These are phyloP conservation scores for Pneumocystis wakefieldiae DNA, from an alignment of 1,139 yeast genomes.

Conservation along the genomic window DNA sequence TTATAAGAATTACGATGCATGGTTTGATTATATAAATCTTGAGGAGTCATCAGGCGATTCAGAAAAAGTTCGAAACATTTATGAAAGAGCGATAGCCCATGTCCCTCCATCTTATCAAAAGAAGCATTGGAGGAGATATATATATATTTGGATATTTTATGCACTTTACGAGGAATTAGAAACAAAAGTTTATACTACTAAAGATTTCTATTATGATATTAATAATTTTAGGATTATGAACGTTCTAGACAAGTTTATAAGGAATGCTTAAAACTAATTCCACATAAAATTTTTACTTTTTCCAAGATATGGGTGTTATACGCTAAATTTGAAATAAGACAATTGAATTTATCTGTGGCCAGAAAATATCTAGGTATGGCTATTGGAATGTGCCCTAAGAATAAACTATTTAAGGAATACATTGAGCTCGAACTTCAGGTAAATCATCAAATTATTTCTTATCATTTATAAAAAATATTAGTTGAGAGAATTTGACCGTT, in stretches of 20 bases:
- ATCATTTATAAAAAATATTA: constrained; percentile 12
- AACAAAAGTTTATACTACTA: constrained; percentile 15
- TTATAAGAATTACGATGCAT: constrained; percentile 45
- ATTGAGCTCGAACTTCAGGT: constrained; percentile 32
- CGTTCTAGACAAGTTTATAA: constrained; percentile 40
- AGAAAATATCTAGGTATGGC: constrained; percentile 60
- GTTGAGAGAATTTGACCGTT: constrained; percentile 64
- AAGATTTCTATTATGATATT: background rate
- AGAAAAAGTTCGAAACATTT: constrained; percentile 25
- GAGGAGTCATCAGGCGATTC: constrained; percentile 25
- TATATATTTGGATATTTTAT: constrained; percentile 55
- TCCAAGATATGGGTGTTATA: constrained; percentile 59
- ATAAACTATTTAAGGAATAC: constrained; percentile 46
- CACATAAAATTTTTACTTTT: constrained; percentile 47
- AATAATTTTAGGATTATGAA: constrained; percentile 24
- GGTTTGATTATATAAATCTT: constrained; percentile 62
- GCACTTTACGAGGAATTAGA: constrained; percentile 49
- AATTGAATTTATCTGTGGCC: constrained; percentile 35
- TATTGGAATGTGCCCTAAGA: constrained; percentile 51
- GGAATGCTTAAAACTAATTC: constrained; percentile 35
- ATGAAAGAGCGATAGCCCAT: constrained; percentile 35
- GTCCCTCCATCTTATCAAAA: constrained; percentile 27
- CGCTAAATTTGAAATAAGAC: constrained; percentile 64
- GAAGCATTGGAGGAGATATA: constrained; percentile 48
- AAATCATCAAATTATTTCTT: background rate